Conservation (phyloP, 441 rosid genomes). For the Capsella rubella region DNA sequence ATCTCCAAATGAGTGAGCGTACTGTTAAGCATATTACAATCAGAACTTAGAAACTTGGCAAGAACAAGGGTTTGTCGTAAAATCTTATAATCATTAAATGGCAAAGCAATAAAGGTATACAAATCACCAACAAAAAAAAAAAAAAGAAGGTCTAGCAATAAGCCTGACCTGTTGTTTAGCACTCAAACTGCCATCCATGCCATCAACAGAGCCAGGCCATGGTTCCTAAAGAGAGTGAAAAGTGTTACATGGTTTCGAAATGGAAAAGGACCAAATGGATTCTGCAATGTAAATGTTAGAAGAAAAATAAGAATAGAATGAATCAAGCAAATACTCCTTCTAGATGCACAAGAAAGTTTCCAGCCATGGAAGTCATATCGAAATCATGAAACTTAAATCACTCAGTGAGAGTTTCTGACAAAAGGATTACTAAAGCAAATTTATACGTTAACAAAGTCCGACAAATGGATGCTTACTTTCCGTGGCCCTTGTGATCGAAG, state of each 20-base stretch:
- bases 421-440: background rate
- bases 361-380: slow-evolving; percentile 2
- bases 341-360: slow-evolving; percentile 17
- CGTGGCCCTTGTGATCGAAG: slow-evolving; percentile 71
- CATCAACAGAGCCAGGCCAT: slow-evolving; percentile 57
- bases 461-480: slow-evolving; percentile 65
- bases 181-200: slow-evolving; percentile 58
- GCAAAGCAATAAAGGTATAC: slow-evolving; percentile 14
- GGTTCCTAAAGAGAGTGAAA: slow-evolving; percentile 61
- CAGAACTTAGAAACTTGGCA: slow-evolving; percentile 16
- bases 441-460: background rate
- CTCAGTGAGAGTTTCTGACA: background rate
- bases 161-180: slow-evolving; percentile 66
- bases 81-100: background rate
- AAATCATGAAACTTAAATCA: slow-evolving; percentile 7
- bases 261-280: background rate
- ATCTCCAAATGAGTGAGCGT: slow-evolving; percentile 58
- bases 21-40: slow-evolving; percentile 46
- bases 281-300: slow-evolving; percentile 3
- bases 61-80: slow-evolving; percentile 9
- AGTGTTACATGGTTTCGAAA: slow-evolving; percentile 21
- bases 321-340: background rate
- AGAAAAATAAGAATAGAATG: slow-evolving; percentile 6
- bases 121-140: background rate
- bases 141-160: slow-evolving; percentile 25